These are phyloP conservation scores for Colletotrichum sojae DNA, from an alignment of 2,329 filamentous ascomycete species.

Conservation along the genomic window DNA sequence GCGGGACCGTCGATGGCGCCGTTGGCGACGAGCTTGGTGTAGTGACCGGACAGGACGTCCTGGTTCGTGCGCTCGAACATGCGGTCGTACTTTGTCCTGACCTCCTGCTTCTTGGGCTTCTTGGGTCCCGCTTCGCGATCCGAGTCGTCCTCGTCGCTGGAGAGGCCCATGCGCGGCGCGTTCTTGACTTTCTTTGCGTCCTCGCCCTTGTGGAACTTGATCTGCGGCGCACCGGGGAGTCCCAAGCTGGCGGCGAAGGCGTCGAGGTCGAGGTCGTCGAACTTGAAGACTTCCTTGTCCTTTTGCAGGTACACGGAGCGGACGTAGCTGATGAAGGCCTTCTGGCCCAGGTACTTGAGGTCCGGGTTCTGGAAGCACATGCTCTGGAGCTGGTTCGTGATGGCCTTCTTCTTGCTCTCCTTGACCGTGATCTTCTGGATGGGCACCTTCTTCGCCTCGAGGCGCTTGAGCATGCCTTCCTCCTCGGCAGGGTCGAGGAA, in stretches of 20 bases:
- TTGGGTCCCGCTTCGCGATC: conserved; percentile 64
- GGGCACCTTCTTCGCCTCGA: conserved; percentile 91
- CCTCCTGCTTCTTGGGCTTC: conserved; percentile 76
- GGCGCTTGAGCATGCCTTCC: conserved; percentile 86
- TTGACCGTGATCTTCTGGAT: conserved; percentile 89
- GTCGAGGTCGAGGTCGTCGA: conserved; percentile 87
- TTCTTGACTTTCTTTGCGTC: conserved; percentile 92
- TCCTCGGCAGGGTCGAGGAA: conserved; percentile 96
- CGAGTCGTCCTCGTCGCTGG: conserved; percentile 71
- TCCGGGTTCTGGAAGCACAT: conserved; percentile 97
- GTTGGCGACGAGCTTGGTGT: conserved; percentile 84
- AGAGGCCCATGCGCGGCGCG: conserved; percentile 78
- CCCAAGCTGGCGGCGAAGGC: conserved; percentile 89
- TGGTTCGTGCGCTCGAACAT: conserved; percentile 99
- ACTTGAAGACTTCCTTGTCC: conserved; percentile 91
- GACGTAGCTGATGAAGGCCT: conserved; percentile 93
- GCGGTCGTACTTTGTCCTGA: conserved; percentile 94
- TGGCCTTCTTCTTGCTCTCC: conserved; percentile 89
- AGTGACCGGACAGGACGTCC: conserved; percentile 94
- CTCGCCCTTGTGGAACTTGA: conserved; percentile 93
- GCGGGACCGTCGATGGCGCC: conserved; percentile 64
- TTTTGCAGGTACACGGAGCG: conserved; percentile 89
- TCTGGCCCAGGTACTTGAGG: conserved; percentile 94
- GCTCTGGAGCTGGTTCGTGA: conserved; percentile 88
- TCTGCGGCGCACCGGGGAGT: conserved; percentile 90